Base-by-base conservation (phyloP, 2,329 filamentous ascomycete species). In the Diaporthe sp. region DNA sequence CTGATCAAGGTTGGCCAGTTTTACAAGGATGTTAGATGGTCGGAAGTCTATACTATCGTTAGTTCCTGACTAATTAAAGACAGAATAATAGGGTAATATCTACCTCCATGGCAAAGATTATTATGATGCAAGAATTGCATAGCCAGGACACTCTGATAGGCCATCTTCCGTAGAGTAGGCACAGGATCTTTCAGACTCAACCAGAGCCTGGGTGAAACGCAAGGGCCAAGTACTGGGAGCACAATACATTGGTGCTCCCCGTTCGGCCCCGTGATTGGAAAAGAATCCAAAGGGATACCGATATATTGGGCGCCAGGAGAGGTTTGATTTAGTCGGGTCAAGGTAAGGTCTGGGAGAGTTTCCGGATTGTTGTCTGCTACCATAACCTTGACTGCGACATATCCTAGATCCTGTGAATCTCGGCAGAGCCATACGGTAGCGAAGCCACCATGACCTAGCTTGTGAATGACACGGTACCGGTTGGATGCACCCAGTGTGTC, bases 301-400 rank as follows among this genome's bases (percentile, higher is more conserved):
- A 62, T 25, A 13, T 12, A 25, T 44, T 44, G 39, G 4, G 60
- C 60, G n/a, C 60, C 60, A 44, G 60, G 60, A 44, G 37, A 4
- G 3, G 13, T 10, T 28, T 4, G 60, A 44, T 62, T 4, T 4
- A 44, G 3, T 5, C 3, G 37, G 2, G n/a, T 62, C n/a, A 62
- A 62, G 13, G 12, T 44, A 9, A 62, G 60, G 7, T 62, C 60
- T 28, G 37, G 58, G n/a, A 62, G 58, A 19, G 37, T 28, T 4
- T 62, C 60, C 2, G 37, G 39, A 5, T 6, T 9, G 1, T 31
- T 9, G 3, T 62, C 39, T 44, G 6, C 60, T 1, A 7, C n/a
- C n/a, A 62, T 31, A 12, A 62, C 60, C 39, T 62, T 62, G 37
- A 62, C 60, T 5, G 60, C 60, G 4, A 62, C 60, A 4, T 62